A percentile compares a stretch with the other conserved stretches of the same genome.
Evolutionary conservation across 1,139 yeast species (phyloP).

Genomic region (Dujonia santamariae): DNA sequence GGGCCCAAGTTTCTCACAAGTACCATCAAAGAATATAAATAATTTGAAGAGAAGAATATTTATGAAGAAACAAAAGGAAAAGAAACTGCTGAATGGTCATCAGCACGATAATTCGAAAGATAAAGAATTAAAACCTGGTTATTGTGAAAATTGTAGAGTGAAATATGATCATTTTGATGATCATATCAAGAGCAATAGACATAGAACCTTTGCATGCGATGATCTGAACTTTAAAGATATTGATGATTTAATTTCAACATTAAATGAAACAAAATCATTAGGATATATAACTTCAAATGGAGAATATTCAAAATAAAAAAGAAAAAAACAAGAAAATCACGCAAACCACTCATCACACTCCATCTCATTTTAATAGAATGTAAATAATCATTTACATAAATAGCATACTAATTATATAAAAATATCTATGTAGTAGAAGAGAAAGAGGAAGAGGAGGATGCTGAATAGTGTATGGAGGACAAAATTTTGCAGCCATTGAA

Average conservation of each 20-base stretch:
- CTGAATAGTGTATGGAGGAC: no score
- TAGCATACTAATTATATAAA: no score
- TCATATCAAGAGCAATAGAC: constrained; percentile 70
- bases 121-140: constrained; percentile 53
- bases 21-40: constrained; percentile 63
- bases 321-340: no score
- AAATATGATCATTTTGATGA: constrained; percentile 78
- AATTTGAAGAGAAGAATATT: constrained; percentile 54
- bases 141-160: constrained; percentile 92
- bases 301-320: no score
- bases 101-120: constrained; percentile 17
- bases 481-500: no score
- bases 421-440: no score
- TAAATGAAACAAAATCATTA: constrained; percentile 42
- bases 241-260: constrained; percentile 59
- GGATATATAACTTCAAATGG: constrained; percentile 47
- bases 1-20: constrained; percentile 66
- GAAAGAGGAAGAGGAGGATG: no score
- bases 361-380: no score
- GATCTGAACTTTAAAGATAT: constrained; percentile 71
- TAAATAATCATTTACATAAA: no score
- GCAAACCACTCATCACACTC: no score
- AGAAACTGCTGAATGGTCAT: constrained; percentile 10
- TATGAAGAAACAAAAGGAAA: constrained; percentile 37
- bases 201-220: constrained; percentile 76